phyloP scores from a whole-genome alignment of 2,329 filamentous ascomycete species.

The Fusarium pseudocircinatum region DNA sequence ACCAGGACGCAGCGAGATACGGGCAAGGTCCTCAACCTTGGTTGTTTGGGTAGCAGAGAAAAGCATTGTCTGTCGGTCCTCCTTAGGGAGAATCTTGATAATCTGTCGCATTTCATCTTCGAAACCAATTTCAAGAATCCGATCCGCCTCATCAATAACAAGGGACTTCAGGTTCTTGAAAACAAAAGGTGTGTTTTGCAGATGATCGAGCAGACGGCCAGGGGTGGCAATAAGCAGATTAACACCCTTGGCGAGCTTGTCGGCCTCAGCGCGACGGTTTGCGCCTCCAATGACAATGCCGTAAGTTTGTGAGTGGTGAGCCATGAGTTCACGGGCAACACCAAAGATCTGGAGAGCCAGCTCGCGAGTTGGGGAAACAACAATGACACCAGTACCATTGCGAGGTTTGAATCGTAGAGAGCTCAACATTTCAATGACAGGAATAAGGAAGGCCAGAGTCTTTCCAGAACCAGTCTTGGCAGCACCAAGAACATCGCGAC shows the following conservation, averaged over 20 bases:
- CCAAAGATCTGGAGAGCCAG: constrained; percentile 96
- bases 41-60: constrained; percentile 99
- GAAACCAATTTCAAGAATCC: constrained; percentile 96
- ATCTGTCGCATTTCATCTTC: constrained; percentile 99
- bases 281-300: constrained; percentile 97
- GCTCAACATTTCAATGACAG: constrained; percentile 91
- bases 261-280: constrained; percentile 88
- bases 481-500: constrained; percentile 91
- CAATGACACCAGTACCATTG: constrained; percentile 91
- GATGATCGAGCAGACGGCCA: constrained; percentile 89
- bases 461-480: constrained; percentile 98
- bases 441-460: constrained; percentile 93
- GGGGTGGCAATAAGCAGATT: constrained; percentile 96
- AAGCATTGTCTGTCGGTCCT: constrained; percentile 94
- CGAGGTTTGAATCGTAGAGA: constrained; percentile 92
- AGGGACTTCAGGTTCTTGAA: constrained; percentile 94
- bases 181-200: constrained; percentile 90
- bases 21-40: constrained; percentile 95
- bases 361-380: constrained; percentile 93
- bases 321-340: constrained; percentile 92
- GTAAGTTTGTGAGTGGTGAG: constrained; percentile 91
- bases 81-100: constrained; percentile 89
- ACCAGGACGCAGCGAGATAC: constrained; percentile 90
- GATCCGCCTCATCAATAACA: constrained; percentile 95
- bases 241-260: constrained; percentile 93